Base-by-base conservation (phyloP, 768 basidiomycete genomes). In the Tubosaeta brunneosetosa region DNA sequence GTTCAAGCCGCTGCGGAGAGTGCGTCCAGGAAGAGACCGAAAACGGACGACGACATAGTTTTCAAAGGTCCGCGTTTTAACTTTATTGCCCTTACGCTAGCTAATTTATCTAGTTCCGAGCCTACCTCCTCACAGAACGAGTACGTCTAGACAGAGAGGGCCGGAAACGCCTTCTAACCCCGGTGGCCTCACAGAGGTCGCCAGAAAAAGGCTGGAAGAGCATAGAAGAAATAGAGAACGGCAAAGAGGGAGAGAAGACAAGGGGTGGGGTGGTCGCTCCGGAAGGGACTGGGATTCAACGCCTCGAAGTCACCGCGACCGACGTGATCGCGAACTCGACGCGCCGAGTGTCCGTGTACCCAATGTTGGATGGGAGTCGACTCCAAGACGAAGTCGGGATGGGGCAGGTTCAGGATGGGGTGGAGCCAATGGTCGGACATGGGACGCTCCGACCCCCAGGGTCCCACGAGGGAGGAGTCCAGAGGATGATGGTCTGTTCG, bases 141-240 rank as follows among this genome's bases (percentile, higher is more conserved):
- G 73, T n/a, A 83, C 86, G 61, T 64, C 77, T 3, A 80, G 95
- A 6, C 84, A 88, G 55, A 75, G 88, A 53, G 89, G 84, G 0
- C 87, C 88, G 59, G 95, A 97, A 59, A 98, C 95, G 0, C 95
- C 95, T 0, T 95, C 94, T 17, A 90, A 94, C 65, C 86, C 91
- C 3, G 88, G 91, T 34, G 95, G 95, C 14, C 73, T 99, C 17
- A 89, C 91, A 1, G 88, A 91, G 26, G 72, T 74, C 1, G 92
- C 85, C 13, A 75, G 85, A 17, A 75, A 78, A 57, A 72, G 80
- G 53, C 70, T 97, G 27, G 92, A 94, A 51, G 94, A 94, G 57
- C 72, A 91, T 61, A 77, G 88, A 52, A 77, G 77, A 55, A 81
- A 78, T 52, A 74, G 81, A 53, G 89, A 93, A 59, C 63, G 80